These are phyloP conservation scores for Apiotrichum domesticum DNA, from an alignment of 1,284 basidiomycete genomes.

Conservation along the genomic window DNA sequence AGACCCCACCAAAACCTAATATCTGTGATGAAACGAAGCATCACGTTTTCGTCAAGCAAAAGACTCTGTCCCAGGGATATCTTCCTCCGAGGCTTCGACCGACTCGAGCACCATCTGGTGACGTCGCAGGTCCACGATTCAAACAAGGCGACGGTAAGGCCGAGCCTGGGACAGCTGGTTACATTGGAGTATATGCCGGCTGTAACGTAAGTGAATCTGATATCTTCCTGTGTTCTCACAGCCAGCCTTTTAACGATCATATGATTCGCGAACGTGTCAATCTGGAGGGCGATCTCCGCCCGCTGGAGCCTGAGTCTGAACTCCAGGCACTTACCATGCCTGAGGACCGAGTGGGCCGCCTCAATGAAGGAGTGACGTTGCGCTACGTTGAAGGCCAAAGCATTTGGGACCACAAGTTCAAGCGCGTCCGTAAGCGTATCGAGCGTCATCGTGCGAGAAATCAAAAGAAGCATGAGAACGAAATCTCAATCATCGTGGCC, in stretches of 20 bases:
- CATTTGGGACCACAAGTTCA: constrained; percentile 44
- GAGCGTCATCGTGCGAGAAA: constrained; percentile 39
- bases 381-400: constrained; percentile 46
- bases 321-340: constrained; percentile 62
- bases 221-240: neutral
- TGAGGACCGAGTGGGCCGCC: constrained; percentile 53
- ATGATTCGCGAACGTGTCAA: constrained; percentile 87
- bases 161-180: constrained; percentile 57
- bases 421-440: constrained; percentile 29
- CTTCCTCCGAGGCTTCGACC: neutral
- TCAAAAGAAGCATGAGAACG: constrained; percentile 32
- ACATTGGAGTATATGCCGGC: constrained; percentile 56
- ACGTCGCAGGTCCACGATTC: neutral
- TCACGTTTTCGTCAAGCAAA: neutral
- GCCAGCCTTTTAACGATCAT: constrained; percentile 45
- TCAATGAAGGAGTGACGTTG: constrained; percentile 50
- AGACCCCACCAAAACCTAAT: too few relatives aligned
- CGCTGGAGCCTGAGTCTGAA: constrained; percentile 65
- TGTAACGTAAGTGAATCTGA: constrained; percentile 49
- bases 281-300: constrained; percentile 65
- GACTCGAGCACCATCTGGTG: neutral
- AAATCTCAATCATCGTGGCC: constrained; percentile 14
- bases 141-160: constrained; percentile 13
- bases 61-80: neutral
- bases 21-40: neutral